Conservation (phyloP, 129 eudicot species). For the Pseudognaphalium luteoalbum region DNA sequence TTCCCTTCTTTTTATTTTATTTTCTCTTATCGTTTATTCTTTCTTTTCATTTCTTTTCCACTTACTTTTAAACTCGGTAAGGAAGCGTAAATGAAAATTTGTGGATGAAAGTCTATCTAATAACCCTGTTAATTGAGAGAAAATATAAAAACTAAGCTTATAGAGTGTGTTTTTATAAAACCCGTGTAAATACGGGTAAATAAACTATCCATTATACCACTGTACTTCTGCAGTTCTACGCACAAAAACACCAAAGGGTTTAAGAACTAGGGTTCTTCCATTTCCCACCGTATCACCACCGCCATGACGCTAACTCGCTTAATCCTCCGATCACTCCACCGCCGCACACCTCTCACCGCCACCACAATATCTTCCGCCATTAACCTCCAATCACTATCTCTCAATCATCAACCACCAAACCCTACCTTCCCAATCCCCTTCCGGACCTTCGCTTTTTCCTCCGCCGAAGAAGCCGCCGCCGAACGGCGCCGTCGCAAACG, state of each 20-base stretch:
- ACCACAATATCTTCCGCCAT: slow-evolving; percentile 21
- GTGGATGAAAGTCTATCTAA: too few relatives aligned
- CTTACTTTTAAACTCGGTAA: too few relatives aligned
- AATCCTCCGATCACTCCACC: slow-evolving; percentile 60
- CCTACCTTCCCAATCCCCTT: slow-evolving; percentile 32
- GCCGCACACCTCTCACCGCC: slow-evolving; percentile 29
- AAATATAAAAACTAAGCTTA: too few relatives aligned
- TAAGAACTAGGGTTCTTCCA: slow-evolving; percentile 42
- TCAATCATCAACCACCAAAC: slow-evolving; percentile 28
- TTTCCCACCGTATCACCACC: slow-evolving; percentile 1
- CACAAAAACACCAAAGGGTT: slow-evolving; percentile 23
- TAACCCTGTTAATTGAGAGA: too few relatives aligned
- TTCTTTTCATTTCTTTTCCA: too few relatives aligned
- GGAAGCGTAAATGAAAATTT: too few relatives aligned
- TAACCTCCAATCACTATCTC: slow-evolving; percentile 24
- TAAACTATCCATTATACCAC: too few relatives aligned
- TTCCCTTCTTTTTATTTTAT: too few relatives aligned
- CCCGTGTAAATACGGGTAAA: too few relatives aligned
- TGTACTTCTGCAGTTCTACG: too few relatives aligned
- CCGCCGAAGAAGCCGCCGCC: slow-evolving; percentile 94
- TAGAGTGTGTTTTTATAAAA: too few relatives aligned
- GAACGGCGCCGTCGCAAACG: slow-evolving; percentile 93
- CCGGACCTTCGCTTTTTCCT: slow-evolving; percentile 65
- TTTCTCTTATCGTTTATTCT: too few relatives aligned
- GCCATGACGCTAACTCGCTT: slow-evolving; percentile 55